A percentile compares a stretch with the other conserved stretches of the same genome.
phyloP scores from a whole-genome alignment of 1,139 yeast genomes.

The Casaregolazyma lundiana region DNA sequence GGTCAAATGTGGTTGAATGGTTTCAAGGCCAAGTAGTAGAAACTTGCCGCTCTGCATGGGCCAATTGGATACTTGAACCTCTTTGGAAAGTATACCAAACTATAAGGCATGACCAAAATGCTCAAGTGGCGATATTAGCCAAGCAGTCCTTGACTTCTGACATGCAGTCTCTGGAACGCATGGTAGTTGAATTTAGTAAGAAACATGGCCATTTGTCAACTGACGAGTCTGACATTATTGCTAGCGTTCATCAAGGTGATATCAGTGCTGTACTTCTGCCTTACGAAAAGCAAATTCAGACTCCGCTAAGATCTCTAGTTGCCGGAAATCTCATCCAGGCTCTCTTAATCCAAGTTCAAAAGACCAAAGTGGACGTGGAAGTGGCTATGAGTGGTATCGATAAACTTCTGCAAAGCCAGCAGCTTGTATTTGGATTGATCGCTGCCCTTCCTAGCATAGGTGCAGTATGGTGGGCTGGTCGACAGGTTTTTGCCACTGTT shows the following conservation, averaged over 20 bases:
- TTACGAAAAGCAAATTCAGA: conserved; percentile 70
- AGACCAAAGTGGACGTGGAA: conserved; percentile 92
- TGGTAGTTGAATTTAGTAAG: conserved; percentile 71
- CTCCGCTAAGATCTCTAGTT: conserved; percentile 59
- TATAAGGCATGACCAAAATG: conserved; percentile 72
- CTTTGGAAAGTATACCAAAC: conserved; percentile 69
- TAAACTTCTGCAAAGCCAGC: conserved; percentile 82
- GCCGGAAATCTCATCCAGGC: conserved; percentile 73
- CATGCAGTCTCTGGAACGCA: conserved; percentile 72
- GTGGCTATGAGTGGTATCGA: conserved; percentile 89
- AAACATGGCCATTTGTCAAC: conserved; percentile 34
- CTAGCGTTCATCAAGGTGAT: conserved; percentile 56
- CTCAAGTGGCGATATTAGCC: conserved; percentile 70
- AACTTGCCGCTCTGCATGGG: conserved; percentile 61
- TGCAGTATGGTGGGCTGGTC: conserved; percentile 22
- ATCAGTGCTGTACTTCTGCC: conserved; percentile 71
- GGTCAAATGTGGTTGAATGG: conserved; percentile 53
- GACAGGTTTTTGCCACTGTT: conserved; percentile 7
- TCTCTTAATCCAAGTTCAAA: conserved; percentile 82
- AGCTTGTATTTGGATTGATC: conserved; percentile 83
- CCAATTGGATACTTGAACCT: conserved; percentile 82
- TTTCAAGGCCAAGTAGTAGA: conserved; percentile 53
- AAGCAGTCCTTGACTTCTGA: conserved; percentile 77
- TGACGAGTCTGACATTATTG: conserved; percentile 20
- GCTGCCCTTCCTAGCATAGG: conserved; percentile 68